Base-by-base conservation (phyloP, 495 filamentous ascomycete genomes). In the Mytilinidion resinicola region DNA sequence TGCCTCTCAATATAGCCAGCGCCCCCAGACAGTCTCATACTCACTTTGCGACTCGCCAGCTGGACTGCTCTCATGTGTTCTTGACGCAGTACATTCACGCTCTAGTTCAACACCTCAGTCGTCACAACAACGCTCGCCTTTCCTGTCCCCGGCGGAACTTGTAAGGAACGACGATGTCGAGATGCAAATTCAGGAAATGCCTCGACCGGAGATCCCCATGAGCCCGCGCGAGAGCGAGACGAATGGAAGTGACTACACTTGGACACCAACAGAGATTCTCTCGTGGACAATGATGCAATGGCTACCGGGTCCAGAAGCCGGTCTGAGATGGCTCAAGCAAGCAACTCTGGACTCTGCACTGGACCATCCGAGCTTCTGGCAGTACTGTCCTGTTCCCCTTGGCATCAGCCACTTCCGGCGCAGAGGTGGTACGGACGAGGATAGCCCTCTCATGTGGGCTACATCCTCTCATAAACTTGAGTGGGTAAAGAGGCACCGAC, bases 201-300 rank as follows among this genome's bases (percentile, higher is more conserved):
- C 56, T 39, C 42, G 21, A 1, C 21, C 53, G 0, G 35, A 51
- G 21, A 35, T 20, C 12, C 55, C 55, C 3, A n/a, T 59, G 25
- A 66, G 56, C 30, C 55, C 63, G n/a, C 50, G 47, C 3, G 51
- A 60, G 9, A 56, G 41, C 41, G 59, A 69, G 25, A 25, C 47
- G 20, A 53, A 52, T 48, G 57, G 52, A 14, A 52, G 44, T 9
- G 37, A 38, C 39, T 65, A 64, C 34, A 57, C 62, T 9, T 74
- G 72, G 72, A 60, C 69, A 34, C 67, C 65, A 3, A 68, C 65
- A 0, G 69, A 70, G 30, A 56, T 72, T 17, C 64, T 74, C 19
- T 69, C 67, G 50, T 74, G 70, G 69, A 71, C 70, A 12, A 74
- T 74, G 72, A 51, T 74, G 53, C 71, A 74, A 46, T 72, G 72